Evolutionary conservation across 495 filamentous ascomycete genomes (phyloP), one percentile per base, ranked within the genome.

Genomic region (Talaromyces ruber): DNA sequence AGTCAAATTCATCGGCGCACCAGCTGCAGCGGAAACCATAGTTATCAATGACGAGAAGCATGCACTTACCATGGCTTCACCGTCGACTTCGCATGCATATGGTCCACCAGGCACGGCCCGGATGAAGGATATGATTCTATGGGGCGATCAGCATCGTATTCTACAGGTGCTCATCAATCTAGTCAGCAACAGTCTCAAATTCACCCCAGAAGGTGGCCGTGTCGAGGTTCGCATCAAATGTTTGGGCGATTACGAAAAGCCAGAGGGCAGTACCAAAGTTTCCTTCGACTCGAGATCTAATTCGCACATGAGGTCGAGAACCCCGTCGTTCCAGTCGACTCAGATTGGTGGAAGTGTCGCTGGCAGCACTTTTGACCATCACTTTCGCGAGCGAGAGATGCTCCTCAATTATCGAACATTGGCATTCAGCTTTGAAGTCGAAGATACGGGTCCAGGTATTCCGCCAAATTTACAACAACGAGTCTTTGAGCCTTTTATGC

Each of bases 401-500:
- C 55, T 62, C 37, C 8, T 66, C 53, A 39, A 80, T 80, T 66
- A 86, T 84, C 37, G 84, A 77, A 71, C 79, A 22, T 79, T 87
- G 51, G 65, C 83, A 12, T 95, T 96, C 67, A 87, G 93, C 68
- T 96, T 96, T 62, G 88, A 93, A 69, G 91, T 97, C 3, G 79
- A 90, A 70, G 93, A 97, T 67, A 93, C 88, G 8, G 93, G 93
- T 0, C 93, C 92, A 3, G 93, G 93, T n/a, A 95, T 97, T 62
- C 87, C 92, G 0, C 81, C 83, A 25, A 73, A 85, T 55, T 82
- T 93, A 60, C 90, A 90, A 63, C 74, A 88, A 62, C 84, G 85
- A 64, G 89, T 97, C 26, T 97, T 97, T 74, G 92, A 97, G 69
- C 93, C 92, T 0, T 97, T 97, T 66, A 88, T 97, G 8, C 93